Evolutionary conservation across 1,139 yeast species (phyloP).

Genomic region (Scheffersomyces cryptocercus): DNA sequence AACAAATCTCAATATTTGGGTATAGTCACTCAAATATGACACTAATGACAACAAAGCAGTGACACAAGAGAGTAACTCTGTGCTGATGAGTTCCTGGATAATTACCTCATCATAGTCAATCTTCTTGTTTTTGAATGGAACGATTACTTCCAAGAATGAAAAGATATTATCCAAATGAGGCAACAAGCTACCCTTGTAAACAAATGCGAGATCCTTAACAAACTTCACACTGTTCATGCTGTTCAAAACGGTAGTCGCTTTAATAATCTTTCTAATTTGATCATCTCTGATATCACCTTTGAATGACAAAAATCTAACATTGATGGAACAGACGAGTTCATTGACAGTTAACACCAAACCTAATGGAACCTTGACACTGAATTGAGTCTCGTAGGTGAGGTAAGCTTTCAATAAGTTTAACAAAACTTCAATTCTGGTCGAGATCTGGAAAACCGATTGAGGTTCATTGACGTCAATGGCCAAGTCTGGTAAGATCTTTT

Average conservation of each 20-base stretch:
- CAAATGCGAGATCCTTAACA: constrained; percentile 35
- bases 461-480: constrained; percentile 60
- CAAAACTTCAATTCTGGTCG: constrained; percentile 50
- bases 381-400: constrained; percentile 47
- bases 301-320: constrained; percentile 53
- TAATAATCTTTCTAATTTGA: constrained; percentile 38
- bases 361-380: constrained; percentile 54
- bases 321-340: constrained; percentile 55
- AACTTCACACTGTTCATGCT: constrained; percentile 47
- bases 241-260: constrained; percentile 39
- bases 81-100: constrained; percentile 31
- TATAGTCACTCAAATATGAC: constrained; percentile 36
- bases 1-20: constrained; percentile 42
- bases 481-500: constrained; percentile 46
- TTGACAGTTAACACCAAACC: constrained; percentile 51
- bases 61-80: constrained; percentile 31
- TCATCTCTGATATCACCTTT: constrained; percentile 61
- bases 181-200: constrained; percentile 47
- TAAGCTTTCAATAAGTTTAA: constrained; percentile 46
- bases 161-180: constrained; percentile 52
- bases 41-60: constrained; percentile 30
- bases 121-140: constrained; percentile 48
- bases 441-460: constrained; percentile 48
- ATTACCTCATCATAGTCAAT: constrained; percentile 33
- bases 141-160: constrained; percentile 52